These are phyloP conservation scores for Penicillium sp. DNA, from an alignment of 2,329 filamentous ascomycete genomes.

Conservation along the genomic window DNA sequence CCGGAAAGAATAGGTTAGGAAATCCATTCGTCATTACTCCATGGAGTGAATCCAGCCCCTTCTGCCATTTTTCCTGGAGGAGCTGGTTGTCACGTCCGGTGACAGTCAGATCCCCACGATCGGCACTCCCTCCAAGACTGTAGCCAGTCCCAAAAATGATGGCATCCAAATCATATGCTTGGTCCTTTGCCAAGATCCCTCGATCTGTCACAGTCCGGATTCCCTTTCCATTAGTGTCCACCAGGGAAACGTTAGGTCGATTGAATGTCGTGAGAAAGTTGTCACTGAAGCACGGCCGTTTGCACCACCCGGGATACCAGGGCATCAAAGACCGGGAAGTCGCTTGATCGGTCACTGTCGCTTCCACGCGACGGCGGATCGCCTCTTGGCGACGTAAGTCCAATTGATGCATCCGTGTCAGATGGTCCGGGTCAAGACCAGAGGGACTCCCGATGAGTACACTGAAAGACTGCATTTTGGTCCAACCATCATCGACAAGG, in stretches of 20 bases:
- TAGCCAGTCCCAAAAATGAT: constrained; percentile 52
- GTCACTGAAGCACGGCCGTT: constrained; percentile 63
- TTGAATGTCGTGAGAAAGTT: constrained; percentile 59
- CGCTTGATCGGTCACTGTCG: constrained; percentile 53
- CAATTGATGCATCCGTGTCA: constrained; percentile 20
- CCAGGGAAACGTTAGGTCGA: constrained; percentile 55
- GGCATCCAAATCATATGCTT: constrained; percentile 51
- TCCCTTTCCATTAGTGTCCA: constrained; percentile 60
- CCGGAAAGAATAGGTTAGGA: constrained; percentile 56
- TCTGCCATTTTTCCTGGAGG: constrained; percentile 49
- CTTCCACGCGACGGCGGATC: constrained; percentile 51
- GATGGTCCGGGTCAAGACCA: constrained; percentile 28
- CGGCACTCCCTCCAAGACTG: constrained; percentile 32
- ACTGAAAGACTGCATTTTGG: constrained; percentile 14
- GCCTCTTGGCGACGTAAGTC: constrained; percentile 48
- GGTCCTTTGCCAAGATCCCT: constrained; percentile 46
- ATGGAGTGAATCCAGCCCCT: constrained; percentile 54
- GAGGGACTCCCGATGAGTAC: constrained; percentile 18
- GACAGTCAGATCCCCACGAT: constrained; percentile 40
- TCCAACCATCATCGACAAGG: constrained; percentile 33
- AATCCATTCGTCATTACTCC: constrained; percentile 52
- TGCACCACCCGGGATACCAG: constrained; percentile 64
- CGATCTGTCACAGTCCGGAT: constrained; percentile 48
- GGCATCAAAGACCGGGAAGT: constrained; percentile 57
- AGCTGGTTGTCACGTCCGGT: constrained; percentile 47